Conservation (phyloP, 2,329 filamentous ascomycete genomes). For the Venturia aucupariae region DNA sequence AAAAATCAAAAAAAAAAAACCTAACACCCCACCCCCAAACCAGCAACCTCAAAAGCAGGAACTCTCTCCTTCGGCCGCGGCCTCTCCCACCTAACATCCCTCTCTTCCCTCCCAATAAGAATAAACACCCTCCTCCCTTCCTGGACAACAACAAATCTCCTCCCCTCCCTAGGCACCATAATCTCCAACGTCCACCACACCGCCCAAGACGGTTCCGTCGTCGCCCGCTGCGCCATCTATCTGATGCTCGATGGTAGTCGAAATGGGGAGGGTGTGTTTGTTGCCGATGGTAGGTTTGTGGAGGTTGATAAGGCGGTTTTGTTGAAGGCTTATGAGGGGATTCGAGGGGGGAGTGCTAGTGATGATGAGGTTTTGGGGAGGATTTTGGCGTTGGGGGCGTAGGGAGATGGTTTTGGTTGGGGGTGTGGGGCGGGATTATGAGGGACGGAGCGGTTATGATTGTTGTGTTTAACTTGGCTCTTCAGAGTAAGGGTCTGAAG, state of each 20-base stretch:
- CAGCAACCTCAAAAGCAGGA: not conserved
- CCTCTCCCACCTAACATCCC: constrained; percentile 31
- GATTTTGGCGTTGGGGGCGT: not conserved
- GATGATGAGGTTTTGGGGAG: not conserved
- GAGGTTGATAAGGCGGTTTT: not conserved
- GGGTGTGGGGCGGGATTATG: too few relatives aligned
- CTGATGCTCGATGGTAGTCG: not conserved
- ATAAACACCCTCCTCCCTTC: constrained; percentile 47
- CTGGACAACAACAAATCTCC: constrained; percentile 45
- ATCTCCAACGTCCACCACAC: not conserved
- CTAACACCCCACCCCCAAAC: not conserved
- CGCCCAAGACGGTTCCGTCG: not conserved
- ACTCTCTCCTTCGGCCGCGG: not conserved
- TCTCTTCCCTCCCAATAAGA: constrained; percentile 38
- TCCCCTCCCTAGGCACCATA: constrained; percentile 24
- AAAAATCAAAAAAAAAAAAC: not conserved
- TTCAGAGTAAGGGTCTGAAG: too few relatives aligned
- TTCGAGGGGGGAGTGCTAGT: not conserved
- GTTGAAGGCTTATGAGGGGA: not conserved
- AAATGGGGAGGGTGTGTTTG: not conserved
- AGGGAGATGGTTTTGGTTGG: too few relatives aligned
- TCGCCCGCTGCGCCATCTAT: not conserved
- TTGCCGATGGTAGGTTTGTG: not conserved
- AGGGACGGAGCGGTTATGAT: too few relatives aligned
- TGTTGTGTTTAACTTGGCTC: too few relatives aligned